A percentile compares a stretch with the other conserved stretches of the same genome.
Evolutionary conservation across 805 yeast genomes (phyloP).

Genomic region (Spathaspora arborariae): DNA sequence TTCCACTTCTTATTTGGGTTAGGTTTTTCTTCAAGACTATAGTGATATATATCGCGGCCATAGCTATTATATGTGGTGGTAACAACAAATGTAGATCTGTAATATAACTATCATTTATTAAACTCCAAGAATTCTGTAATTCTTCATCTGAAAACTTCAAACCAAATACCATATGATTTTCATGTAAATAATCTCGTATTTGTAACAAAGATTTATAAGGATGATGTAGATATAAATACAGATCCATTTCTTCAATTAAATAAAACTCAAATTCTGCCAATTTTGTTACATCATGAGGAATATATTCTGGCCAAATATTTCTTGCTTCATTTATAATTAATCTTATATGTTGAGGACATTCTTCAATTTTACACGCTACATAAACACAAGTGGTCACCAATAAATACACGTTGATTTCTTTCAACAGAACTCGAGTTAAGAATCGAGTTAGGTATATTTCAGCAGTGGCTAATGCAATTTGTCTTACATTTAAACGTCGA

Average conservation of each 20-base stretch:
- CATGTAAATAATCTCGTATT: slow-evolving; percentile 41
- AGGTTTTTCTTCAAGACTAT: slow-evolving; percentile 50
- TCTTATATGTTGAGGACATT: slow-evolving; percentile 90
- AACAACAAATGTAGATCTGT: slow-evolving; percentile 79
- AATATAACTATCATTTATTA: slow-evolving; percentile 83
- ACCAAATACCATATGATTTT: slow-evolving; percentile 23
- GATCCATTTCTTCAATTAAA: slow-evolving; percentile 79
- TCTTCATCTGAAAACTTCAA: slow-evolving; percentile 55
- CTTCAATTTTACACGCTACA: slow-evolving; percentile 91
- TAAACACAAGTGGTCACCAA: slow-evolving; percentile 83
- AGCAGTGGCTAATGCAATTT: slow-evolving; percentile 83
- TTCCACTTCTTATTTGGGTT: slow-evolving; percentile 13
- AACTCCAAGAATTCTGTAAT: slow-evolving; percentile 82
- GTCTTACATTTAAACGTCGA: slow-evolving; percentile 70
- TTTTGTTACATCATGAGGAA: slow-evolving; percentile 86
- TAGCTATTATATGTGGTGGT: slow-evolving; percentile 88
- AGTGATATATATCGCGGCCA: slow-evolving; percentile 77
- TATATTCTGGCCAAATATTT: slow-evolving; percentile 89
- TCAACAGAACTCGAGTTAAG: slow-evolving; percentile 62
- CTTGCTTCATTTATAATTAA: slow-evolving; percentile 81
- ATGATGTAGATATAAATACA: slow-evolving; percentile 69
- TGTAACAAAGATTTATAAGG: slow-evolving; percentile 65
- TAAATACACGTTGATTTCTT: slow-evolving; percentile 79
- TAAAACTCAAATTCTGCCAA: slow-evolving; percentile 96
- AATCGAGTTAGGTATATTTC: slow-evolving; percentile 83